A percentile compares a stretch with the other conserved stretches of the same genome.
Evolutionary conservation across 1,284 basidiomycete genomes (phyloP).

Genomic region (Tilletiaria anomala): DNA sequence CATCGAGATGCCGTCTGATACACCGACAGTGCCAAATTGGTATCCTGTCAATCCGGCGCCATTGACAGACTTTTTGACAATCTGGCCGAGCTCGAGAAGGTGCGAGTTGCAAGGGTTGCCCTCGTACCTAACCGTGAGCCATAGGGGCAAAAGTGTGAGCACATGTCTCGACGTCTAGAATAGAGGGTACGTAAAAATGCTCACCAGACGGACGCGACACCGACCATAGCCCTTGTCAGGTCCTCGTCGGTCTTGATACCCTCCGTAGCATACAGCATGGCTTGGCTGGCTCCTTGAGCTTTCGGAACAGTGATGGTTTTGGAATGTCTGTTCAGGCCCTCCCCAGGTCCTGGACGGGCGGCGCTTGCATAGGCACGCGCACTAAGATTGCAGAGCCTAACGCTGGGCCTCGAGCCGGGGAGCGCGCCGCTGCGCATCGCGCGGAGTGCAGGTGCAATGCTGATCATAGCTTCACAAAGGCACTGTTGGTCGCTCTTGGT

Average conservation of each 20-base stretch:
- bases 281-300: conserved; percentile 37
- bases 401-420: too few species aligned
- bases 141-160: not conserved
- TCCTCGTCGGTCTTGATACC: conserved; percentile 33
- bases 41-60: conserved; percentile 36
- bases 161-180: too few species aligned
- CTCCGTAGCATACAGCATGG: conserved; percentile 38
- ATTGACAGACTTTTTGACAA: conserved; percentile 26
- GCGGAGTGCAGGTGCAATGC: too few species aligned
- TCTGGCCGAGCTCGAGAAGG: conserved; percentile 29
- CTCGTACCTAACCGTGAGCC: conserved; percentile 17
- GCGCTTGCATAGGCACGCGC: too few species aligned
- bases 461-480: too few species aligned
- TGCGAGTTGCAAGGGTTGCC: conserved; percentile 39
- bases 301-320: conserved; percentile 35
- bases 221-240: conserved; percentile 35
- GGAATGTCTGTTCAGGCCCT: conserved; percentile 31
- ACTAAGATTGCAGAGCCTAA: too few species aligned
- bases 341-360: conserved; percentile 6
- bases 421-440: too few species aligned
- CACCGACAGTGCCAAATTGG: conserved; percentile 38
- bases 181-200: not conserved
- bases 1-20: conserved; percentile 39
- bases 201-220: conserved; percentile 32
- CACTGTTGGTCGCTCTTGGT: too few species aligned